These are phyloP conservation scores for Pleurozium schreberi DNA, from an alignment of 225 moss, liverwort and hornwort species.

Conservation along the genomic window DNA sequence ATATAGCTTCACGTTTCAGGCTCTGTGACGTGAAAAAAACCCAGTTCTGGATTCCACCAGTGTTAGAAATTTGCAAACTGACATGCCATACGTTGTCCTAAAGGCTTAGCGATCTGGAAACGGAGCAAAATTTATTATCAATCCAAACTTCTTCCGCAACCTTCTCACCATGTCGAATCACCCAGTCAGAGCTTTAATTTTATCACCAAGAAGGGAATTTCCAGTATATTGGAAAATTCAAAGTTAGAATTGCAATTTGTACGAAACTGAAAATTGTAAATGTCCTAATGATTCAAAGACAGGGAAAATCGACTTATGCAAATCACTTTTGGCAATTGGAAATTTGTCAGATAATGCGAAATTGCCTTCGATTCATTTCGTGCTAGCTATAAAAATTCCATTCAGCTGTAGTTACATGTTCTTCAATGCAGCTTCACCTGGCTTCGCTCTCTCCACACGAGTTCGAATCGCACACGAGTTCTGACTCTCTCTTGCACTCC, in stretches of 20 bases:
- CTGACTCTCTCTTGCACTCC: background rate
- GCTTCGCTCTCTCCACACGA: background rate
- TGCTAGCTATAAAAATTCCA: background rate
- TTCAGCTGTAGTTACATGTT: background rate
- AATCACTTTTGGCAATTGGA: background rate
- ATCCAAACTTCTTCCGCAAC: background rate
- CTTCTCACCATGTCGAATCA: background rate
- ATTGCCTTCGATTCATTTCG: background rate
- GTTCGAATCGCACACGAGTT: background rate
- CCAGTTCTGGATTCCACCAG: too few relatives aligned
- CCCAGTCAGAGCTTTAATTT: too few relatives aligned
- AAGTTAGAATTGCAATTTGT: too few relatives aligned
- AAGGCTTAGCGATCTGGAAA: background rate
- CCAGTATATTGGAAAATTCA: background rate
- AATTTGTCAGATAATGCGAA: background rate
- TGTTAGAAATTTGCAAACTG: background rate
- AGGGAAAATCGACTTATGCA: background rate
- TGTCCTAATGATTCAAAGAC: background rate
- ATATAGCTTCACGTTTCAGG: background rate
- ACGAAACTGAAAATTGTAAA: background rate
- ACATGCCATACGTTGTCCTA: background rate
- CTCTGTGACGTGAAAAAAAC: background rate
- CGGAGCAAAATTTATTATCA: background rate
- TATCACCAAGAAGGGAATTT: background rate
- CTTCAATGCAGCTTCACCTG: background rate